Evolutionary conservation across 129 eudicot genomes (phyloP).

Genomic region (Apium graveolens): DNA sequence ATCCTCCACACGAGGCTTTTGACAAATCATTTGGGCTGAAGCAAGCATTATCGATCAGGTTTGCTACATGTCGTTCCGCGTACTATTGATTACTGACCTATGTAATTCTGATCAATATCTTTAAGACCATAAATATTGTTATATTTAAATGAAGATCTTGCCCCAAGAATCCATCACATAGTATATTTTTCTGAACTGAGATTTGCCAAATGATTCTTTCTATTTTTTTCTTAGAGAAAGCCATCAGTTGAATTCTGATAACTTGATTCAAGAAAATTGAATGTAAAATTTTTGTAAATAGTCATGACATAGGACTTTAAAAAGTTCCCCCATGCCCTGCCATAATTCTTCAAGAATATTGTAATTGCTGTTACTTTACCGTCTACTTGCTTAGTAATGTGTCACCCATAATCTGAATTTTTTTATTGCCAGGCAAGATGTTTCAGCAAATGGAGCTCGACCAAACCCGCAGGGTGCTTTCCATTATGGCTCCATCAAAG

Average conservation of each 20-base stretch:
- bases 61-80: background rate
- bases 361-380: no score
- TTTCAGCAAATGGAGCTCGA: conserved; percentile 56
- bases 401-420: background rate
- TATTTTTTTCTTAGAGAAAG: background rate
- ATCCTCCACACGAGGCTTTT: conserved; percentile 33
- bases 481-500: conserved; percentile 45
- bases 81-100: background rate
- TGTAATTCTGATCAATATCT: background rate
- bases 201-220: background rate
- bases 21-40: background rate
- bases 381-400: background rate
- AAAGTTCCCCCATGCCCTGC: background rate
- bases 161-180: background rate
- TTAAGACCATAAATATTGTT: background rate
- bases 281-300: background rate
- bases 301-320: background rate
- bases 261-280: background rate
- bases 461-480: conserved; percentile 64
- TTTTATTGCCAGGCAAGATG: conserved; percentile 29
- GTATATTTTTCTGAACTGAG: background rate
- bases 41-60: conserved; percentile 7
- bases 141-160: background rate
- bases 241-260: background rate
- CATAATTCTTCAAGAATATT: background rate